Conservation (phyloP, 2,329 filamentous ascomycete genomes). For the Colletotrichum eremochloae region DNA sequence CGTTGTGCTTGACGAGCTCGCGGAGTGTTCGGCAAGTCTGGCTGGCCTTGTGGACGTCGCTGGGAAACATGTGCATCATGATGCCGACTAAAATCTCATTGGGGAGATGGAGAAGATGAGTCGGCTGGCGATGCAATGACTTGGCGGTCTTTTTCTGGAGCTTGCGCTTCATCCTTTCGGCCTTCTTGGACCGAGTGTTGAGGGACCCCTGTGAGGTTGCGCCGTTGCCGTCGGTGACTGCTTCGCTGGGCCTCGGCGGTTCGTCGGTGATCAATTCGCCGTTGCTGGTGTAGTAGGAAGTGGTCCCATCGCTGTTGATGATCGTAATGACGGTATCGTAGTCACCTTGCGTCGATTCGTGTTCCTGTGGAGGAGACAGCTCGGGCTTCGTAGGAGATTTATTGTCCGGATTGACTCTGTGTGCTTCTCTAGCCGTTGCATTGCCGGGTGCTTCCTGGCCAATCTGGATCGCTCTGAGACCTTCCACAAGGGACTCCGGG, state of each 20-base stretch:
- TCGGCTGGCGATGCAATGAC: slow-evolving; percentile 38
- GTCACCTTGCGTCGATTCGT: neutral
- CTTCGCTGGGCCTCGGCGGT: neutral
- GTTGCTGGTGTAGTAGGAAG: slow-evolving; percentile 7
- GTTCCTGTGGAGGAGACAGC: neutral
- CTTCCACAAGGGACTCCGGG: neutral
- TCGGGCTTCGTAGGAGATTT: neutral
- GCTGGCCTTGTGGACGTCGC: slow-evolving; percentile 62
- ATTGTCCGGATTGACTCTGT: neutral
- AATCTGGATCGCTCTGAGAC: too few relatives aligned
- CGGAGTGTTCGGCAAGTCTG: slow-evolving; percentile 58
- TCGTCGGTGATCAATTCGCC: neutral
- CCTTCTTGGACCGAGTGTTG: slow-evolving; percentile 40
- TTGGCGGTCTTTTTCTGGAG: slow-evolving; percentile 33
- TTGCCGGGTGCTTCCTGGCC: neutral
- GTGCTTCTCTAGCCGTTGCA: neutral
- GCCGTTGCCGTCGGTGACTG: slow-evolving; percentile 33
- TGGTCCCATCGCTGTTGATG: slow-evolving; percentile 20
- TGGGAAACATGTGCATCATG: slow-evolving; percentile 60
- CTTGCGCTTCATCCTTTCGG: slow-evolving; percentile 36
- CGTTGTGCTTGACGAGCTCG: slow-evolving; percentile 59
- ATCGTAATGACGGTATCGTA: neutral
- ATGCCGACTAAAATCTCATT: slow-evolving; percentile 66
- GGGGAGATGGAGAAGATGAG: slow-evolving; percentile 62
- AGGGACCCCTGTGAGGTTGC: slow-evolving; percentile 29